Conservation (phyloP, 805 yeast species). For the Metschnikowia santaceciliae region DNA sequence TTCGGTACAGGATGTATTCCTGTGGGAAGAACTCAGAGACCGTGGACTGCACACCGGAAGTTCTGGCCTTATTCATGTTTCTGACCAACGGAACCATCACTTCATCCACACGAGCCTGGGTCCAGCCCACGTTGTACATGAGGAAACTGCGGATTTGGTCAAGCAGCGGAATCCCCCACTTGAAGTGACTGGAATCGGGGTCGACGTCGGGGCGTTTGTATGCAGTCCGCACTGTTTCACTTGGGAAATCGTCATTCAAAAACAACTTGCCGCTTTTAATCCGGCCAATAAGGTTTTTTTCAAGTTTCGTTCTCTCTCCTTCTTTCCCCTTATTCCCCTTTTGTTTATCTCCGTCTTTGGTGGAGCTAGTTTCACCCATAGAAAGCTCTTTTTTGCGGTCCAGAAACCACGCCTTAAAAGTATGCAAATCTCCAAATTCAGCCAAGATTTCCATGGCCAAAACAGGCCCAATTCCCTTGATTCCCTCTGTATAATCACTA, state of each 20-base stretch:
- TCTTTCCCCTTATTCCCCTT: no score
- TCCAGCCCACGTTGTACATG: slow-evolving; percentile 75
- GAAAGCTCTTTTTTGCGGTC: slow-evolving; percentile 35
- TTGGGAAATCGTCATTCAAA: slow-evolving; percentile 67
- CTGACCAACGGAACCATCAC: slow-evolving; percentile 80
- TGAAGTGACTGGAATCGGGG: slow-evolving; percentile 67
- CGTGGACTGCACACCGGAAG: slow-evolving; percentile 54
- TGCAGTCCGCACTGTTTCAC: slow-evolving; percentile 62
- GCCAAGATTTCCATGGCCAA: slow-evolving; percentile 86
- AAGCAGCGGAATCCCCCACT: slow-evolving; percentile 88
- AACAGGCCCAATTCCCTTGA: slow-evolving; percentile 93
- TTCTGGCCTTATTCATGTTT: slow-evolving; percentile 63
- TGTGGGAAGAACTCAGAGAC: slow-evolving; percentile 67
- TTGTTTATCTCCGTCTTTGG: slow-evolving; percentile 21
- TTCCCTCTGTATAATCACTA: slow-evolving; percentile 92
- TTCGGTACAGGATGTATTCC: slow-evolving; percentile 45
- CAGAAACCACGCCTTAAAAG: slow-evolving; percentile 57
- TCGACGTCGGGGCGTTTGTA: slow-evolving; percentile 83
- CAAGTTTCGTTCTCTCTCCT: slow-evolving; percentile 32
- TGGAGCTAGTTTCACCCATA: slow-evolving; percentile 17
- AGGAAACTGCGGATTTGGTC: slow-evolving; percentile 73
- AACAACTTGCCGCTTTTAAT: slow-evolving; percentile 50
- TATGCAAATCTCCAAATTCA: slow-evolving; percentile 56
- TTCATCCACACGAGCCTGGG: slow-evolving; percentile 69
- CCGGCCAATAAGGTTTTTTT: slow-evolving; percentile 54